Conservation (phyloP, 2,329 filamentous ascomycete genomes). For the Calonectria pteridis region DNA sequence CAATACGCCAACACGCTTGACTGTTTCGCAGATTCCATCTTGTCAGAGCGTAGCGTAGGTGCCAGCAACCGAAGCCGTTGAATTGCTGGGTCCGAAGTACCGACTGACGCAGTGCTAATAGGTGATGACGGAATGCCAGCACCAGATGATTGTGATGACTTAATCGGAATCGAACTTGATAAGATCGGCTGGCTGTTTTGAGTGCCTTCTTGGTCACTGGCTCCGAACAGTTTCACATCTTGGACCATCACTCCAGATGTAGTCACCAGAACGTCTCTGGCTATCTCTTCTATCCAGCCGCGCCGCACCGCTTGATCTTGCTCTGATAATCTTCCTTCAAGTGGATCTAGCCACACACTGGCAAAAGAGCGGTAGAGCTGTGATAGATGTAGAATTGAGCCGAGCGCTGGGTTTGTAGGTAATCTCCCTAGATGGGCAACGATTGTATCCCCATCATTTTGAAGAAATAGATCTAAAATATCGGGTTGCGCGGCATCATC, state of each 20-base stretch:
- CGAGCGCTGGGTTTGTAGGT: conserved; percentile 38
- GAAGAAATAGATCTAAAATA: conserved; percentile 46
- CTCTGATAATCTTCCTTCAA: conserved; percentile 39
- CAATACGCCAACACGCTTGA: conserved; percentile 53
- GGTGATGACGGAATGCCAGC: conserved; percentile 40
- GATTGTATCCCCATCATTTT: conserved; percentile 43
- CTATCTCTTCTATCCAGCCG: conserved; percentile 49
- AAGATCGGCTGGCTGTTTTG: conserved; percentile 27
- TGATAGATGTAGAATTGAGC: conserved; percentile 43
- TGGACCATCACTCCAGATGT: conserved; percentile 53
- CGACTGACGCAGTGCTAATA: conserved; percentile 22
- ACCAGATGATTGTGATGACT: conserved; percentile 42
- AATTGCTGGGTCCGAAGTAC: conserved; percentile 45
- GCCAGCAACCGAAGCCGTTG: conserved; percentile 52
- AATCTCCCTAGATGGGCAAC: conserved; percentile 48
- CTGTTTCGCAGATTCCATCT: conserved; percentile 43
- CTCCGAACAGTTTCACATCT: conserved; percentile 47
- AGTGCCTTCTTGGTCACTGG: conserved; percentile 21
- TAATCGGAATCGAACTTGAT: conserved; percentile 33
- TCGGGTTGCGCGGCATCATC: conserved; percentile 44
- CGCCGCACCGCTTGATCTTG: conserved; percentile 40
- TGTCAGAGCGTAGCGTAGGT: conserved; percentile 44
- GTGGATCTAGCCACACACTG: conserved; percentile 49
- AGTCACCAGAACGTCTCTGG: conserved; percentile 51
- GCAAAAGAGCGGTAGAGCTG: conserved; percentile 46